Conservation (phyloP, 2,329 filamentous ascomycete species). For the Elsinoe australis region DNA sequence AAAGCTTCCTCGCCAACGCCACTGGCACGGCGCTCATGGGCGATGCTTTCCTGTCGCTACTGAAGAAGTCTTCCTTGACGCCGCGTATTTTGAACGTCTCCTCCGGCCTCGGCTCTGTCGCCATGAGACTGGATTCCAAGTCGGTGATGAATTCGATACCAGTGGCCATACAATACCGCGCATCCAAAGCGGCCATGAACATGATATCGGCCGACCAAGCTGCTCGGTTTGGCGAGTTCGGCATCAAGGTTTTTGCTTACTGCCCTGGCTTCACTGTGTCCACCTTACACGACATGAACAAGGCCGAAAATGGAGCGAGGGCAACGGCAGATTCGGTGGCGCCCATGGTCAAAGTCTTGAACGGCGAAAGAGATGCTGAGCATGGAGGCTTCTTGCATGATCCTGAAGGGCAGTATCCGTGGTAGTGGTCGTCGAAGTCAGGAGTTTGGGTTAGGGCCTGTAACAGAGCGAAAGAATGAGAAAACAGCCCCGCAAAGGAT, state of each 20-base stretch:
- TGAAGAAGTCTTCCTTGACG: conserved; percentile 22
- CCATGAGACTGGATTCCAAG: conserved; percentile 24
- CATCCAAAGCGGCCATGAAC: conserved; percentile 35
- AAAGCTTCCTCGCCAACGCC: conserved; percentile 26
- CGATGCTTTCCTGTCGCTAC: conserved; percentile 25
- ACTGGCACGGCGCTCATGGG: conserved; percentile 23
- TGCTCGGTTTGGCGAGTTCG: conserved; percentile 24
- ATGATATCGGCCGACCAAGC: conserved; percentile 32
- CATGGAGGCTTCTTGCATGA: conserved; percentile 29
- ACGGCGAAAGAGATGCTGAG: conserved; percentile 32
- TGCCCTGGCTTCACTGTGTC: conserved; percentile 35
- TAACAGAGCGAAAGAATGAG: too few relatives aligned
- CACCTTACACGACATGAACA: conserved; percentile 31
- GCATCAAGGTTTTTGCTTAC: conserved; percentile 35
- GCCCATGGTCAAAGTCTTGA: conserved; percentile 33
- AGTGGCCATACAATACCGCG: conserved; percentile 29
- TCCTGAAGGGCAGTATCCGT: conserved; percentile 27
- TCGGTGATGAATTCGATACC: conserved; percentile 27
- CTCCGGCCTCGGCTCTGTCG: conserved; percentile 32
- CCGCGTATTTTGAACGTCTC: conserved; percentile 33
- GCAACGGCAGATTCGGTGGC: conserved; percentile 29
- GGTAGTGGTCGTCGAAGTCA: too few relatives aligned
- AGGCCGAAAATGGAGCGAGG: conserved; percentile 32
- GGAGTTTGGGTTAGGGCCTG: too few relatives aligned
- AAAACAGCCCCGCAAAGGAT: too few relatives aligned